Base-by-base conservation (phyloP, 2,329 filamentous ascomycete species). In the Pyrenophora tritici-repentis region DNA sequence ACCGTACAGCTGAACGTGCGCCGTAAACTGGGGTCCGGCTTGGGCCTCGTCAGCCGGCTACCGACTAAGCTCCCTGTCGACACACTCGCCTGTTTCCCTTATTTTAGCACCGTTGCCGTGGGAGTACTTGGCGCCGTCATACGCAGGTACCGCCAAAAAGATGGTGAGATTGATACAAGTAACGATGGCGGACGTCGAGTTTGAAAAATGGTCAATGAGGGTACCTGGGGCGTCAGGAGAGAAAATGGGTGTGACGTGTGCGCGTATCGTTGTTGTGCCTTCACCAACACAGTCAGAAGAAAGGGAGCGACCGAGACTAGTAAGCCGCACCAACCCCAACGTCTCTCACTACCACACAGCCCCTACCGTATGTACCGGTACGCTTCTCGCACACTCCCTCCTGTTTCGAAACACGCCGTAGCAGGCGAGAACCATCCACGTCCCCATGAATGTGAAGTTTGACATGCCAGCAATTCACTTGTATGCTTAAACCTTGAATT, bases 1-100 rank as follows among this genome's bases (percentile, higher is more conserved):
- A 33, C 17, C 17, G 29, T 34, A 47, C 36, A 46, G 62, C 59
- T 65, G 60, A 60, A 46, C 47, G 55, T 59, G 62, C 53, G 53
- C 52, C 35, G 44, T 50, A 38, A 46, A 42, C 52, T 53, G 53
- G 63, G 49, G 53, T 53, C 50, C 53, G 38, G 50, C 35, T 45
- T 45, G 48, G 44, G 50, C 45, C 52, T 52, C 49, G 43, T 52
- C 53, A 46, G 49, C 53, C 52, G 39, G 55, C 42, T 42, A 50
- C 40, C 50, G 31, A 34, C 46, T 49, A 48, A 34, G 13, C 54
- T 53, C 39, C 22, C 43, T 59, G 40, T 18, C 51, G 51, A 54
- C 36, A 54, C 58, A 44, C 55, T 54, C 53, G 55, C 43, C 48
- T 34, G 51, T 55, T 59, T 61, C 48, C 50, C 51, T 59, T 50